Base-by-base conservation (phyloP, 192 early-diverging fungal genomes). In the Pilobolus umbonatus region DNA sequence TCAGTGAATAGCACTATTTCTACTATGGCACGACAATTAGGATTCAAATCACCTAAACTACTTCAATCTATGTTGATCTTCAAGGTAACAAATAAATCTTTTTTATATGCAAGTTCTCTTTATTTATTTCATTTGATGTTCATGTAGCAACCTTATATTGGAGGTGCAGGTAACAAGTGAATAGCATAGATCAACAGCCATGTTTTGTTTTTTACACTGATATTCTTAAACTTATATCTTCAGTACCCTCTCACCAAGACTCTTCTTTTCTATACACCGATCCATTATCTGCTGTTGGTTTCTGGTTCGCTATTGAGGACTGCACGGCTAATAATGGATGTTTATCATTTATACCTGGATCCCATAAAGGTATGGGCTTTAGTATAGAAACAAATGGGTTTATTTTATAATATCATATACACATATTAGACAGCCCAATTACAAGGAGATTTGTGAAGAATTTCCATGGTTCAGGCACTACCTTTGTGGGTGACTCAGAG, bases 61-160 rank as follows among this genome's bases (percentile, higher is more conserved):
- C 68, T 97, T 29, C 95, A 97, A 72, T 88, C 85, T 21, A 97
- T 97, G 94, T 58, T 93, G 15, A 97, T 97, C 52, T 96, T 80
- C 67, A 92, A 91, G 74, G 66, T 70, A 53, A 46, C 6, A 48
- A 55, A 21, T 14, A 53, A 44, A 35, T 14, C 34, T 48, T 29
- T 29, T 17, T 42, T 3, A 17, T 5, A 35, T 15, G 17, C 24
- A 51, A 10, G 28, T 30, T 10, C 15, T 17, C 34, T 49, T 14
- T 49, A 12, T 11, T 4, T 25, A 12, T 12, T 47, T 49, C n/a
- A 14, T n/a, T 22, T 49, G 58, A 19, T 62, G 10, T 21, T 1
- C 24, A 14, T 46, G 14, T 50, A 71, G 61, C 79, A 80, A 63
- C 78, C 78, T 8, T 67, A 64, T n/a, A 84, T 82, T 51, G 80